These are phyloP conservation scores for Apiosordaria backusii DNA, from an alignment of 495 filamentous ascomycete species.

Conservation along the genomic window DNA sequence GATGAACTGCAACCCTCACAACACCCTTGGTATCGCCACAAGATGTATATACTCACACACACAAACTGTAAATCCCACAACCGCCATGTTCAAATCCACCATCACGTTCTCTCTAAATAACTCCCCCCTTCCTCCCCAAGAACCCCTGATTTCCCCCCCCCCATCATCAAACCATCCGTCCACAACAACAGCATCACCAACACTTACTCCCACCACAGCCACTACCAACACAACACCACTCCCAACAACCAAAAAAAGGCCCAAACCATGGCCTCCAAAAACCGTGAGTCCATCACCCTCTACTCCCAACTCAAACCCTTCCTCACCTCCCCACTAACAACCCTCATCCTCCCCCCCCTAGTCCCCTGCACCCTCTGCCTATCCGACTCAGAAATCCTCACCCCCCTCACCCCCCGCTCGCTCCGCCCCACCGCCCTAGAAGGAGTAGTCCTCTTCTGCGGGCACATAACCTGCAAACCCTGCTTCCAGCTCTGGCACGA, in stretches of 20 bases:
- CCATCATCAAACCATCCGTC: background rate
- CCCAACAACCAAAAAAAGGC: no score
- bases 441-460: background rate
- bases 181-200: background rate
- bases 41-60: no score
- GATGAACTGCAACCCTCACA: no score
- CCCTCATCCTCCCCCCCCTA: background rate
- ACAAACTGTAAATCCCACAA: no score
- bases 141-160: no score
- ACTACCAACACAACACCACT: background rate
- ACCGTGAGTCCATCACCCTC: background rate
- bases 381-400: background rate
- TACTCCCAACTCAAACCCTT: background rate
- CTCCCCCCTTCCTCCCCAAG: no score
- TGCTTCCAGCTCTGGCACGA: background rate
- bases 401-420: background rate
- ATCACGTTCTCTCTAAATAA: no score
- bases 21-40: no score
- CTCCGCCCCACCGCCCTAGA: background rate
- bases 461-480: background rate
- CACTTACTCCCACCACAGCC: background rate
- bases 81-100: no score
- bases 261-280: no score
- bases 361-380: background rate
- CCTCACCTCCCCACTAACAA: background rate